Conservation (phyloP, 176 grass and related monocot species). For the Poa annua region DNA sequence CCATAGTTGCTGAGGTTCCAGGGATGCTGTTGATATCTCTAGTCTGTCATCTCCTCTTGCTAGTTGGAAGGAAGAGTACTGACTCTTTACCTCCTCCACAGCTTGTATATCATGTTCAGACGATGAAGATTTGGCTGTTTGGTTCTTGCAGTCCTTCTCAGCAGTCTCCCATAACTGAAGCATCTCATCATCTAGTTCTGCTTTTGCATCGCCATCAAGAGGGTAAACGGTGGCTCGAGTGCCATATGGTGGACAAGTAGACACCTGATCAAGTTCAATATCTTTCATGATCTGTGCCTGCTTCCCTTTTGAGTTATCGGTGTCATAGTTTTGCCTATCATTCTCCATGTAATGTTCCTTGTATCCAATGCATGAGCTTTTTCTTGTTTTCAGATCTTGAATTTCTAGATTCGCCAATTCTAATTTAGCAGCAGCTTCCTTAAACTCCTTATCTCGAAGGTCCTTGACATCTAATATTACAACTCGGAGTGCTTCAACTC, state of each 20-base stretch:
- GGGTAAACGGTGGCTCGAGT: slow-evolving; percentile 35
- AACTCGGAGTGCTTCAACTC: slow-evolving; percentile 59
- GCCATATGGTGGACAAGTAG: slow-evolving; percentile 50
- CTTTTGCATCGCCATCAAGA: slow-evolving; percentile 42
- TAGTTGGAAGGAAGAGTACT: slow-evolving; percentile 57
- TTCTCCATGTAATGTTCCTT: slow-evolving; percentile 25
- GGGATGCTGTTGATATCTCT: slow-evolving; percentile 27
- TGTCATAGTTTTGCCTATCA: slow-evolving; percentile 36
- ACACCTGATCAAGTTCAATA: slow-evolving; percentile 70
- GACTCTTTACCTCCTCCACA: slow-evolving; percentile 59
- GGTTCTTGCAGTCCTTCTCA: slow-evolving; percentile 60
- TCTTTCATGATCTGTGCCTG: slow-evolving; percentile 65
- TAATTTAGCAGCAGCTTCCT: slow-evolving; percentile 36
- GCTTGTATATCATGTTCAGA: slow-evolving; percentile 60
- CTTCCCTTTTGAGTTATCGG: slow-evolving; percentile 49
- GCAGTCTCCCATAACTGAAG: slow-evolving; percentile 77
- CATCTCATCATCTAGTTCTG: slow-evolving; percentile 72
- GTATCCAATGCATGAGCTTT: slow-evolving; percentile 13
- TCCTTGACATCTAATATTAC: slow-evolving; percentile 38
- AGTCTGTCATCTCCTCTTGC: slow-evolving; percentile 49
- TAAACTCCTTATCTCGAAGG: slow-evolving; percentile 46
- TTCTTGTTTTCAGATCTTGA: slow-evolving; percentile 45
- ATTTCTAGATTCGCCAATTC: slow-evolving; percentile 38
- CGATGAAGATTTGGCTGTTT: slow-evolving; percentile 41
- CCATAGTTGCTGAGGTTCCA: slow-evolving; percentile 46